Percentiles rank a stretch among this genome's conserved stretches.
Evolutionary conservation across 1,284 basidiomycete genomes (phyloP).

Genomic region (Phylloporus gajari): DNA sequence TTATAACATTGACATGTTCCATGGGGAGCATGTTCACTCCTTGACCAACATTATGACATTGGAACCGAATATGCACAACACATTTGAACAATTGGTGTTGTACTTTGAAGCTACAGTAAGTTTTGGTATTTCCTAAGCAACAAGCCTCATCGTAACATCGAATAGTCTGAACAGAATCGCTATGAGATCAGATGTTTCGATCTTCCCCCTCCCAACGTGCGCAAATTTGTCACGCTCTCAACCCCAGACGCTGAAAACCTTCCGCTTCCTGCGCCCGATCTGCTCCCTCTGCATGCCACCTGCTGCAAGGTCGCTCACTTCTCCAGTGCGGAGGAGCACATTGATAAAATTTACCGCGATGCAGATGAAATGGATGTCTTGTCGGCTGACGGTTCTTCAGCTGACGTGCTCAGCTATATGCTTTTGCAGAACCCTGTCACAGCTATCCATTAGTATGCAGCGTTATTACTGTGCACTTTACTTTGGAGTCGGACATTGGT

Average conservation of each 20-base stretch:
- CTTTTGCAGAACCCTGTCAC: too few species aligned
- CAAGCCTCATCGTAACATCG: too few species aligned
- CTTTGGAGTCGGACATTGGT: too few species aligned
- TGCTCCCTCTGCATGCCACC: conserved; percentile 19
- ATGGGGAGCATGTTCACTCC: conserved; percentile 16
- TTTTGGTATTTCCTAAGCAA: too few species aligned
- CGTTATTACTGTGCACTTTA: too few species aligned
- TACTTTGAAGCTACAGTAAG: neutral
- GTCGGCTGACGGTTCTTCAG: neutral
- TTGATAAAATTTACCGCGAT: conserved; percentile 6
- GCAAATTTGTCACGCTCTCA: too few species aligned
- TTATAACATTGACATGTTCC: conserved; percentile 3
- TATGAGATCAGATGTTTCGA: too few species aligned
- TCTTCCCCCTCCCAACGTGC: too few species aligned
- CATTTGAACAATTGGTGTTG: neutral
- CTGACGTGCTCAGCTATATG: neutral
- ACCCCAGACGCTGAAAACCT: too few species aligned
- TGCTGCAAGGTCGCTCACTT: conserved; percentile 19
- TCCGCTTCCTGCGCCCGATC: neutral
- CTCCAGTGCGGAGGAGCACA: conserved; percentile 14
- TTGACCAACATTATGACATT: conserved; percentile 18
- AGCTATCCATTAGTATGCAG: too few species aligned
- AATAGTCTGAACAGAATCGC: too few species aligned
- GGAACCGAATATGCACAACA: neutral
- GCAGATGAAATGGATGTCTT: neutral